Evolutionary conservation across 495 filamentous ascomycete species (phyloP).

Genomic region (Aspergillus bertholletiae): DNA sequence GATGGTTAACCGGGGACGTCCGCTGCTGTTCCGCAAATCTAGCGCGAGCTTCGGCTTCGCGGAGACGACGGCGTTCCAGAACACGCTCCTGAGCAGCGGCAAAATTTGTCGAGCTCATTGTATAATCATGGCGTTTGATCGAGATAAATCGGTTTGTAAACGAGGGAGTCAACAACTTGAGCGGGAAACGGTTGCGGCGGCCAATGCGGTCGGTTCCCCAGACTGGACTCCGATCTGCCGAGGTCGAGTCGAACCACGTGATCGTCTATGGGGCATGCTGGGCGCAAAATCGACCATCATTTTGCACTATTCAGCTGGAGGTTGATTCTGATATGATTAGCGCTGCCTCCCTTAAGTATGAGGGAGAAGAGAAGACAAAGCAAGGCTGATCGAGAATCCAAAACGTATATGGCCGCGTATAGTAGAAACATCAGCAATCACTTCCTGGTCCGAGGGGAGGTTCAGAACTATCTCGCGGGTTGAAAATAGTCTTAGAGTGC

Average conservation of each 20-base stretch:
- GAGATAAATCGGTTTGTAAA: neutral
- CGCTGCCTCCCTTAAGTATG: too few species aligned
- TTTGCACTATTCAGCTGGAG: neutral
- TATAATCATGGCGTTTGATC: constrained; percentile 32
- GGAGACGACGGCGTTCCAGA: constrained; percentile 68
- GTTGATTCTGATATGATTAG: too few species aligned
- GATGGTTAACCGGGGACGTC: constrained; percentile 52
- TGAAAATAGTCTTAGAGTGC: too few species aligned
- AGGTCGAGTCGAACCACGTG: constrained; percentile 30
- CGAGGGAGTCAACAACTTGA: neutral
- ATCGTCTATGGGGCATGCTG: too few species aligned
- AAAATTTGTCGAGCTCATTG: constrained; percentile 76
- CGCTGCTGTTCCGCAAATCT: constrained; percentile 53
- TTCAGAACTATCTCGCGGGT: too few species aligned
- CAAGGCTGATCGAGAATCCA: too few species aligned
- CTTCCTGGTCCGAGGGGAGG: too few species aligned
- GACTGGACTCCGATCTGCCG: constrained; percentile 26
- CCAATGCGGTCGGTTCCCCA: constrained; percentile 28
- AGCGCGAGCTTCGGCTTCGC: constrained; percentile 59
- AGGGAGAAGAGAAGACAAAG: too few species aligned
- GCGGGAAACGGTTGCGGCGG: neutral
- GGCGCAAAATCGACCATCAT: neutral
- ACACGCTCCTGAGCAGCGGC: constrained; percentile 82
- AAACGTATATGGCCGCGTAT: too few species aligned
- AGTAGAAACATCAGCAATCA: too few species aligned